Conservation (phyloP, 495 filamentous ascomycete species). For the Hypomontagnella submonticulosa region DNA sequence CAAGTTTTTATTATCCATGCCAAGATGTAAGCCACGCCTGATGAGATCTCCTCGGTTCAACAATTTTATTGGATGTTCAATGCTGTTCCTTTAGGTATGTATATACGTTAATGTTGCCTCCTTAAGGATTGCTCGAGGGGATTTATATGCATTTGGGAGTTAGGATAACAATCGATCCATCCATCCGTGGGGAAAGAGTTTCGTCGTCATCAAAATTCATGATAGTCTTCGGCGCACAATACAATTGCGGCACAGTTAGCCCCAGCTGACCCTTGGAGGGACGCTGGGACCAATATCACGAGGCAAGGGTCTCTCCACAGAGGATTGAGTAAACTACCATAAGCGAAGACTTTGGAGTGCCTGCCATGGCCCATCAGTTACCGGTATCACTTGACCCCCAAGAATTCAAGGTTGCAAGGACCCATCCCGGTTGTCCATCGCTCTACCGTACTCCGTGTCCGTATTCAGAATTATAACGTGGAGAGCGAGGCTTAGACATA, state of each 20-base stretch:
- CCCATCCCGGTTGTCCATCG: conserved; percentile 26
- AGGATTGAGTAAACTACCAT: conserved; percentile 22
- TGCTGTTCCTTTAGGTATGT: not conserved
- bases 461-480: conserved; percentile 39
- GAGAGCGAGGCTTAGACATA: conserved; percentile 36
- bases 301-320: conserved; percentile 38
- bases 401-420: conserved; percentile 25
- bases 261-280: conserved; percentile 16
- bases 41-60: no score
- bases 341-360: conserved; percentile 1
- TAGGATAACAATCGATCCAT: not conserved
- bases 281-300: conserved; percentile 25
- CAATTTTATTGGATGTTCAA: no score
- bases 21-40: not conserved
- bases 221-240: conserved; percentile 12
- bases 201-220: not conserved
- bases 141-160: conserved; percentile 5
- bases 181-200: no score
- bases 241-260: conserved; percentile 20
- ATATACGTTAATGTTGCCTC: conserved; percentile 4
- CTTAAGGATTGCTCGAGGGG: conserved; percentile 3
- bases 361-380: conserved; percentile 20
- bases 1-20: not conserved
- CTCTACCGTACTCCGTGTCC: conserved; percentile 30
- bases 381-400: conserved; percentile 41